phyloP scores from a whole-genome alignment of 2,329 filamentous ascomycete species.

The Fusarium zealandicum region DNA sequence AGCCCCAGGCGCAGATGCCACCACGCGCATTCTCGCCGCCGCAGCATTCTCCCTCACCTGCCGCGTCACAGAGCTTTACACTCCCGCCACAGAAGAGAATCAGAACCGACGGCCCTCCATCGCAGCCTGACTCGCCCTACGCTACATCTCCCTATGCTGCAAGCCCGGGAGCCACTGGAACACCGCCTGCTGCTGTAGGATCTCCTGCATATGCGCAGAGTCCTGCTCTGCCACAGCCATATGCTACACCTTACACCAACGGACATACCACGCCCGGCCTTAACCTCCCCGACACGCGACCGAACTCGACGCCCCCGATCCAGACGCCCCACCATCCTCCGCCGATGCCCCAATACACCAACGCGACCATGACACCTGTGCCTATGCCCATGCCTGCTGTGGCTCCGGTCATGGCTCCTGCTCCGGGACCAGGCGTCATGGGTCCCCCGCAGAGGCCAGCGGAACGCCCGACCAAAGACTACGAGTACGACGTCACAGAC shows the following conservation, averaged over 20 bases:
- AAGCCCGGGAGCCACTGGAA: slow-evolving; percentile 54
- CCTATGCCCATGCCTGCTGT: slow-evolving; percentile 40
- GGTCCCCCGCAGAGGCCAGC: slow-evolving; percentile 66
- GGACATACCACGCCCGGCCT: slow-evolving; percentile 47
- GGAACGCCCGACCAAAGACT: slow-evolving; percentile 68
- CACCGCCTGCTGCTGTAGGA: slow-evolving; percentile 48
- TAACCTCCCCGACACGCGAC: slow-evolving; percentile 47
- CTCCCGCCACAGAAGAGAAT: slow-evolving; percentile 75
- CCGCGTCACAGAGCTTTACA: slow-evolving; percentile 59
- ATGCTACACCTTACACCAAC: slow-evolving; percentile 50
- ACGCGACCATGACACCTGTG: slow-evolving; percentile 36
- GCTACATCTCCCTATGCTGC: slow-evolving; percentile 59
- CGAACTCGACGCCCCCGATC: slow-evolving; percentile 44
- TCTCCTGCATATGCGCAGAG: slow-evolving; percentile 49
- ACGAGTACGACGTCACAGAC: slow-evolving; percentile 79
- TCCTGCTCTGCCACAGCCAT: slow-evolving; percentile 43
- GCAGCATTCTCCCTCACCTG: slow-evolving; percentile 68
- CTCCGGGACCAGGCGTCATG: slow-evolving; percentile 52
- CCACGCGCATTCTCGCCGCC: slow-evolving; percentile 68
- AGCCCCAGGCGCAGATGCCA: slow-evolving; percentile 53
- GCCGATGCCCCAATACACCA: slow-evolving; percentile 40
- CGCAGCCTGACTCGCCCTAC: slow-evolving; percentile 71
- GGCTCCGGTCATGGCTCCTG: slow-evolving; percentile 34
- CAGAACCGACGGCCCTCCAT: slow-evolving; percentile 66
- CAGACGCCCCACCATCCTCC: slow-evolving; percentile 43